A percentile compares a stretch with the other conserved stretches of the same genome.
Evolutionary conservation across 148 eudicot genomes (phyloP).

Genomic region (Chenopodium album): DNA sequence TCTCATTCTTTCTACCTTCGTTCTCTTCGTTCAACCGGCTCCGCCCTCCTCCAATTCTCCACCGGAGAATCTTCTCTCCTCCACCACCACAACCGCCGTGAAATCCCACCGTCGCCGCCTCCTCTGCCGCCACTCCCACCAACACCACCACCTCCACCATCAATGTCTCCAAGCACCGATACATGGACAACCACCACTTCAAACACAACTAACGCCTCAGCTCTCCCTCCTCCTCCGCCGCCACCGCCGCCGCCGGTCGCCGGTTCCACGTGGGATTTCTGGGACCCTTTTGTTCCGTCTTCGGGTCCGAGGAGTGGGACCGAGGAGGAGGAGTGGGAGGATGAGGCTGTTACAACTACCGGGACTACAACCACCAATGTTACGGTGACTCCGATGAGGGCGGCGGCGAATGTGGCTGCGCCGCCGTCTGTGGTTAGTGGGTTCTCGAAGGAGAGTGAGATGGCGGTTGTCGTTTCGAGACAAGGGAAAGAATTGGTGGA

Average conservation of each 20-base stretch:
- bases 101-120: slow-evolving; percentile 16
- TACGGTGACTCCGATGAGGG: slow-evolving; percentile 31
- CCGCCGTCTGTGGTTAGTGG: slow-evolving; percentile 50
- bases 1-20: slow-evolving; percentile 66
- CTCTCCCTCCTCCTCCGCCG: slow-evolving; percentile 45
- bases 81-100: slow-evolving; percentile 30
- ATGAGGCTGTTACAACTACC: background rate
- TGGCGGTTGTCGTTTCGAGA: slow-evolving; percentile 58
- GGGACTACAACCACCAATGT: no score
- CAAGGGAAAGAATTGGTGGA: slow-evolving; percentile 76
- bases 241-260: slow-evolving; percentile 52
- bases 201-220: slow-evolving; percentile 32
- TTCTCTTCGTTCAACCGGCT: slow-evolving; percentile 61
- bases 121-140: slow-evolving; percentile 29
- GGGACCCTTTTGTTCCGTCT: slow-evolving; percentile 74
- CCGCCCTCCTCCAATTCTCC: slow-evolving; percentile 75
- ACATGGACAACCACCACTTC: slow-evolving; percentile 51
- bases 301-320: slow-evolving; percentile 42
- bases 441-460: slow-evolving; percentile 51
- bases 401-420: slow-evolving; percentile 49
- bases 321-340: slow-evolving; percentile 58
- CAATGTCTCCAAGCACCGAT: slow-evolving; percentile 42
- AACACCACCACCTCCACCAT: slow-evolving; percentile 39
- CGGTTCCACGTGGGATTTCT: slow-evolving; percentile 79
- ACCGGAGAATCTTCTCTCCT: slow-evolving; percentile 59